These are phyloP conservation scores for Diddensiella transvaalensis DNA, from an alignment of 805 yeast genomes.

Conservation along the genomic window DNA sequence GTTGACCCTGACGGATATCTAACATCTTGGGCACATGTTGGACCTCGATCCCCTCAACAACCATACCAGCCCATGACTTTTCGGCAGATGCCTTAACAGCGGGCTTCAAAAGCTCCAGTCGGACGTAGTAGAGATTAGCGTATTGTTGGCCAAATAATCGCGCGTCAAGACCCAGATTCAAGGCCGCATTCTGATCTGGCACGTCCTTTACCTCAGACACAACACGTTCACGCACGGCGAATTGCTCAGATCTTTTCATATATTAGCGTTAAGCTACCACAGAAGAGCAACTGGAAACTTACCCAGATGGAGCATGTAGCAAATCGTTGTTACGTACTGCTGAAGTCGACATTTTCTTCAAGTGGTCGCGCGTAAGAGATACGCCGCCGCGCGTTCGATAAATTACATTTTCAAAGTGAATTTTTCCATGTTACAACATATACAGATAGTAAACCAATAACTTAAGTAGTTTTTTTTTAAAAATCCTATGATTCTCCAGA, in stretches of 20 bases:
- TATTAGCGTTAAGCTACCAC: not conserved
- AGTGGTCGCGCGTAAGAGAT: no score
- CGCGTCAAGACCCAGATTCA: slow-evolving; percentile 22
- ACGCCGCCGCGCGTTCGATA: no score
- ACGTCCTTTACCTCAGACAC: slow-evolving; percentile 6
- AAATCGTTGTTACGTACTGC: not conserved
- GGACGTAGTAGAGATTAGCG: slow-evolving; percentile 50
- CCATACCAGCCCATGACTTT: slow-evolving; percentile 55
- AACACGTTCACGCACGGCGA: not conserved
- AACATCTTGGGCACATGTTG: slow-evolving; percentile 48
- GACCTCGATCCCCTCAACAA: slow-evolving; percentile 39
- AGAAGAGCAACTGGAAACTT: not conserved
- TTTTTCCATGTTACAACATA: no score
- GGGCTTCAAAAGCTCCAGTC: slow-evolving; percentile 48
- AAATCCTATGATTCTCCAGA: slow-evolving; percentile 6
- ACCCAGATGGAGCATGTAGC: not conserved
- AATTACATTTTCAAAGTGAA: no score
- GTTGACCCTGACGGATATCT: slow-evolving; percentile 57
- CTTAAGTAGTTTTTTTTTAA: no score
- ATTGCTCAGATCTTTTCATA: not conserved
- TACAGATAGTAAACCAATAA: no score
- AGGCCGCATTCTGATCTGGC: slow-evolving; percentile 12
- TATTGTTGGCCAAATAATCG: slow-evolving; percentile 55
- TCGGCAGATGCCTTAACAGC: slow-evolving; percentile 45
- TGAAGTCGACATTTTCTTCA: slow-evolving; percentile 1